Evolutionary conservation across 139 green algal species (phyloP), one percentile per base, ranked within the genome.

Genomic region (Chlamydomonas sp.): DNA sequence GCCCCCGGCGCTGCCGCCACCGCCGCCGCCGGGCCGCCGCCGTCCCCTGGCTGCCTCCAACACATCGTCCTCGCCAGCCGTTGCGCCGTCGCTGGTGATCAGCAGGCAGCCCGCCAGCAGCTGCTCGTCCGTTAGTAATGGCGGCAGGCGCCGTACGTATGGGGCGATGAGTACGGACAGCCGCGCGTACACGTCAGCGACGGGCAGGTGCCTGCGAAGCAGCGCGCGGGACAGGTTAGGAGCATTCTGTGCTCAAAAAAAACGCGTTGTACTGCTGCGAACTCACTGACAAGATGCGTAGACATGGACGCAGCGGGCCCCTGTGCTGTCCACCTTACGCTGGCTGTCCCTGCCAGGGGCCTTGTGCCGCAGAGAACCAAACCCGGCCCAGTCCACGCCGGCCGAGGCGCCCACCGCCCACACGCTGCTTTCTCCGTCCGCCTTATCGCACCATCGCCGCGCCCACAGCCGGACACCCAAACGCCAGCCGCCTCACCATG

Each of bases 181-280:
- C 86, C 94, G 91, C 10, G 96, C 93, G 64, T 96, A 93, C n/a
- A 93, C 89, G 63, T 98, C 97, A 10, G 94, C 94, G 0, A 90
- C 82, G 0, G 90, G 81, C 60, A 99, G 90, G 14, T 77, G 79
- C 58, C 89, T 89, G 89, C 63, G 59, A 15, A 60, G 83, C 1
- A 4, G 81, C 14, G 68, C 68, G 63, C 63, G 58, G 77, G 61
- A 61, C 12, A 61, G 78, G 17, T 20, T 0, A 75, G 63, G 14
- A 17, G 79, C 31, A 16, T 20, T 9, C 1, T 14, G 5, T 4
- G 2, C 57, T 9, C 60, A 17, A 12, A 17, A 17, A n/a, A 8
- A 49, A 49, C 5, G 15, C 14, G 14, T 8, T 76, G 69, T 31
- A 2, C 0, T 57, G 16, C 31, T 49, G 31, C 31, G 31, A 49